phyloP scores from a whole-genome alignment of 495 filamentous ascomycete genomes.

The Letharia lupina region DNA sequence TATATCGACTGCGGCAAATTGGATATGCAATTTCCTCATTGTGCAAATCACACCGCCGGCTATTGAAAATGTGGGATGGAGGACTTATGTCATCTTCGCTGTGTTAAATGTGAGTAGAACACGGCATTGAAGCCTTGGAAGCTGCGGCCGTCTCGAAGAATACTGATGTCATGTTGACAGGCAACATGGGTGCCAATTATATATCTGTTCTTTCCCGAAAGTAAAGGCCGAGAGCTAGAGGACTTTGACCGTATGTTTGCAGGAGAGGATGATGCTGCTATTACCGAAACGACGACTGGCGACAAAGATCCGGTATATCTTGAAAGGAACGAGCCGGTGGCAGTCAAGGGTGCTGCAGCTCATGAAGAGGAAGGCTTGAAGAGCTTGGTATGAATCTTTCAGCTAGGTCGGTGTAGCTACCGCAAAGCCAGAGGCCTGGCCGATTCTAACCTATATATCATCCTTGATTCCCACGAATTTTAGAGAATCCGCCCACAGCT shows the following conservation, averaged over 20 bases:
- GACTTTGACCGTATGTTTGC: conserved; percentile 43
- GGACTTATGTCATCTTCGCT: conserved; percentile 44
- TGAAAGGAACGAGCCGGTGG: not conserved
- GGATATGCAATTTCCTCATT: conserved; percentile 35
- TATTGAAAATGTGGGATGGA: conserved; percentile 39
- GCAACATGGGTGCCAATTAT: conserved; percentile 28
- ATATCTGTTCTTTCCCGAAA: conserved; percentile 39
- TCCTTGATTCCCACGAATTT: conserved; percentile 29
- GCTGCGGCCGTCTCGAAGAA: not conserved
- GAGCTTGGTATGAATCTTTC: not conserved
- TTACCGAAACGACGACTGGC: not conserved
- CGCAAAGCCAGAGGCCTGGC: not conserved
- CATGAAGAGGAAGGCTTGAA: not conserved
- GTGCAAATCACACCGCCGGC: conserved; percentile 44
- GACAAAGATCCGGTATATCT: not conserved
- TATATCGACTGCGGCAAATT: conserved; percentile 29
- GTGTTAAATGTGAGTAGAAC: conserved; percentile 30
- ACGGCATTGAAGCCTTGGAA: not conserved
- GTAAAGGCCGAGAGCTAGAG: conserved; percentile 39
- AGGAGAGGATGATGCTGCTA: conserved; percentile 16
- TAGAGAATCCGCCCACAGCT: conserved; percentile 32
- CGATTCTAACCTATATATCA: conserved; percentile 2
- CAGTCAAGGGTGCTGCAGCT: not conserved
- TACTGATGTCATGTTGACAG: not conserved
- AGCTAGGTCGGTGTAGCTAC: not conserved